These are phyloP conservation scores for Tuber microsphaerosporum DNA, from an alignment of 495 filamentous ascomycete species.

Conservation along the genomic window DNA sequence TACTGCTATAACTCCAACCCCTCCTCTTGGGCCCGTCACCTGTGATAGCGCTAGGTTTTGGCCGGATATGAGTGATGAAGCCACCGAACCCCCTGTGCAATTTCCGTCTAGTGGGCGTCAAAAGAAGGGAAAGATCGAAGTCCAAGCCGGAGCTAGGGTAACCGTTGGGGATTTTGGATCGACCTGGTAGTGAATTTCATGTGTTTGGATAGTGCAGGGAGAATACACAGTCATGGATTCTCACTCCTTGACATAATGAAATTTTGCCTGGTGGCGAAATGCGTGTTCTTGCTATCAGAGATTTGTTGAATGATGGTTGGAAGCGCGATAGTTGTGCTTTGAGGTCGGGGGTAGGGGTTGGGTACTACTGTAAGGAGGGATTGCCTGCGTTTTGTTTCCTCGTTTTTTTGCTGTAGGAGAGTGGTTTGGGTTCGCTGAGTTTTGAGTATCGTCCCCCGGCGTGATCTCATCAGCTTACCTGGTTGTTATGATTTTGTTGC, in stretches of 20 bases:
- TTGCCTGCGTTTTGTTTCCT: too few species aligned
- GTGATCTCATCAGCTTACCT: too few species aligned
- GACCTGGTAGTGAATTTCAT: neutral
- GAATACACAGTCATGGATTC: neutral
- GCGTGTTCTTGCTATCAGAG: neutral
- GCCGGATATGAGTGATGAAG: neutral
- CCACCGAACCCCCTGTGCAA: neutral
- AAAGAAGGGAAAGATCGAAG: neutral
- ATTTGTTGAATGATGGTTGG: neutral
- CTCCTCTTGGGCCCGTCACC: too few species aligned
- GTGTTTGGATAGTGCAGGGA: neutral
- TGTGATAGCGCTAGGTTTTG: neutral
- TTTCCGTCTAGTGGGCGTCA: neutral
- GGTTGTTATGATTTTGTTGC: too few species aligned
- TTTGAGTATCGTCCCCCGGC: too few species aligned
- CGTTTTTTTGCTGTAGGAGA: too few species aligned
- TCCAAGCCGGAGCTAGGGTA: neutral
- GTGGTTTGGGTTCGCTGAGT: too few species aligned
- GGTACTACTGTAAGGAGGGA: too few species aligned
- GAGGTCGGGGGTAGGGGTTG: neutral
- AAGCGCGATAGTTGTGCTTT: neutral
- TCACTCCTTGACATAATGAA: neutral
- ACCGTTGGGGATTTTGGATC: neutral
- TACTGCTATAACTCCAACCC: neutral
- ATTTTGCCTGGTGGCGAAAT: neutral